A percentile compares a stretch with the other conserved stretches of the same genome.
Evolutionary conservation across 2,329 filamentous ascomycete species (phyloP).

Genomic region (Stagonosporopsis rhizophila): DNA sequence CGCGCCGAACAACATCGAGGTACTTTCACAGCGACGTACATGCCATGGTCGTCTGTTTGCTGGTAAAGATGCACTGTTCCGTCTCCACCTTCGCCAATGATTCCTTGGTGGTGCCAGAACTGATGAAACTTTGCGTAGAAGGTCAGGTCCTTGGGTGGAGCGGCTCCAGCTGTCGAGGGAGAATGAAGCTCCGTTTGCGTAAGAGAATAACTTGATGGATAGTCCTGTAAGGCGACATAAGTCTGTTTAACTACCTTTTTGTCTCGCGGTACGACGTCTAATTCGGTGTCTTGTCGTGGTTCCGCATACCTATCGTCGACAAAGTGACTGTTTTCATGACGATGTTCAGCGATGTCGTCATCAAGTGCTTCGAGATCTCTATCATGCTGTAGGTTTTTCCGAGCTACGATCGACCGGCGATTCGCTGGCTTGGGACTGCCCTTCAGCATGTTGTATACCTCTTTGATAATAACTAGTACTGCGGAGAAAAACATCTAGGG

Average conservation of each 20-base stretch:
- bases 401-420: neutral
- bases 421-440: neutral
- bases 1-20: neutral
- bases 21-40: conserved; percentile 7
- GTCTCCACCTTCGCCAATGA: conserved; percentile 20
- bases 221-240: neutral
- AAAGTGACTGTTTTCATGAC: neutral
- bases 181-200: neutral
- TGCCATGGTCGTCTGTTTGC: neutral
- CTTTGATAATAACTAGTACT: neutral
- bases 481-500: neutral
- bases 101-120: neutral
- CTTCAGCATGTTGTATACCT: neutral
- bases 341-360: neutral
- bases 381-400: neutral
- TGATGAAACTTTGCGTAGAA: neutral
- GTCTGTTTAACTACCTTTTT: neutral
- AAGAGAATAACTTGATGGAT: neutral
- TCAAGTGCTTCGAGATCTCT: neutral
- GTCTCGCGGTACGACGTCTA: neutral
- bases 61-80: conserved; percentile 15
- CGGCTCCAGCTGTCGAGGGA: neutral
- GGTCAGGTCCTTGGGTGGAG: neutral
- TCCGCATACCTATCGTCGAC: neutral
- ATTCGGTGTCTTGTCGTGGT: neutral